Evolutionary conservation across 768 basidiomycete genomes (phyloP), one percentile per base, ranked within the genome.

Genomic region (Erythrobasidium yunnanense): DNA sequence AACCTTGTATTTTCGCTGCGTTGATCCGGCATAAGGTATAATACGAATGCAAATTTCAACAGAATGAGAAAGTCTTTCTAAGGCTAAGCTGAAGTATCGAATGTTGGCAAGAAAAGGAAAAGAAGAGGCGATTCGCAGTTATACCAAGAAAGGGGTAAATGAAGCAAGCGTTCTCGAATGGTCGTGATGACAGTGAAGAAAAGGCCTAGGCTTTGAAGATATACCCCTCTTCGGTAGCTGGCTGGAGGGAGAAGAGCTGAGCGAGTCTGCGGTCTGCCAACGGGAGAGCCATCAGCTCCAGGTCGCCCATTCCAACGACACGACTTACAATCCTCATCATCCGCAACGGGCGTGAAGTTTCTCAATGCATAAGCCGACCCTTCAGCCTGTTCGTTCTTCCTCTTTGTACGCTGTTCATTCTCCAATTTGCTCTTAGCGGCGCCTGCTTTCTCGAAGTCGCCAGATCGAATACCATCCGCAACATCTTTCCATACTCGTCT

Each of bases 371-470:
- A 93, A 0, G 80, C 78, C 8, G 80, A 83, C 1, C 83, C 85
- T 20, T 51, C 52, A 0, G 86, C 83, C 6, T 73, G 71, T 75
- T 97, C 93, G 68, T 91, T 88, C 72, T 84, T 85, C 68, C 93
- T 80, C 76, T 83, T 81, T 77, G 93, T 89, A 65, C 93, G 81
- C 78, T 95, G 90, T 33, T 91, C 87, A 70, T 93, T 95, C 90
- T 97, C 93, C 51, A 97, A 90, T 76, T 84, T 81, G 51, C 80
- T 81, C 83, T 99, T 96, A 75, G 91, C 93, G 70, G 77, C 79
- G 67, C 86, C 86, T 2, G 93, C 93, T n/a, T 80, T 77, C 55
- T 99, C 93, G 74, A 90, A 97, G 73, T 96, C 89, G 15, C 88
- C 87, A 66, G 85, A 86, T 62, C 86, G 78, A 67, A 97, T 97